A percentile compares a stretch with the other conserved stretches of the same genome.
Conservation (phyloP, 2,329 filamentous ascomycete genomes). For the Trichoderma koningiopsis region DNA sequence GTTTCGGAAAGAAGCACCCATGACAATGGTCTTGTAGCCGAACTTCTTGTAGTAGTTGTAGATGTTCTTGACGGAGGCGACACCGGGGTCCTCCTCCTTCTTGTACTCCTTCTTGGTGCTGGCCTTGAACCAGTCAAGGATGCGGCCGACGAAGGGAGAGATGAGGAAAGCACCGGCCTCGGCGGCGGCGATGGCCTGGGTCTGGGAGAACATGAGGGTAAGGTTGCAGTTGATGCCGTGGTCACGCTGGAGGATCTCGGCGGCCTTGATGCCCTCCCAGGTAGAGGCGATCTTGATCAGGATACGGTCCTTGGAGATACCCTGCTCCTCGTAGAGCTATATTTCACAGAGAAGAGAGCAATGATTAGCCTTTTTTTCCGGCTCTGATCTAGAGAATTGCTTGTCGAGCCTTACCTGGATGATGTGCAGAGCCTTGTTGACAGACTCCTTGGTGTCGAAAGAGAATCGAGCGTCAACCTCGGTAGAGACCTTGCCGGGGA, state of each 20-base stretch:
- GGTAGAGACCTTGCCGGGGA: slow-evolving; percentile 97
- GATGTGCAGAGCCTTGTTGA: slow-evolving; percentile 95
- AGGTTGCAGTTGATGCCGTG: slow-evolving; percentile 98
- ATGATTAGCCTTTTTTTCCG: slow-evolving; percentile 22
- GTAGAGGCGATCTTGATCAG: slow-evolving; percentile 99
- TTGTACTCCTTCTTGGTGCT: slow-evolving; percentile 90
- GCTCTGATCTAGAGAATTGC: neutral
- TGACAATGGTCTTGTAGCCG: slow-evolving; percentile 99
- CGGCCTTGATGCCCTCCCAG: slow-evolving; percentile 99
- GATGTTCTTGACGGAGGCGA: slow-evolving; percentile 89
- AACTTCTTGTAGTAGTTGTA: slow-evolving; percentile 99
- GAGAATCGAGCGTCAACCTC: slow-evolving; percentile 97
- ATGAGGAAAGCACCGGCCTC: slow-evolving; percentile 97
- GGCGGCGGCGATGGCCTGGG: slow-evolving; percentile 92
- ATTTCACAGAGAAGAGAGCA: neutral
- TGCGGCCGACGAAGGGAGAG: slow-evolving; percentile 98
- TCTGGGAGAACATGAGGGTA: slow-evolving; percentile 95
- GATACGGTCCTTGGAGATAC: slow-evolving; percentile 89
- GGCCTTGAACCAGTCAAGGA: slow-evolving; percentile 99
- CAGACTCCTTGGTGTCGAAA: slow-evolving; percentile 88
- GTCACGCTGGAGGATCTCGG: slow-evolving; percentile 93
- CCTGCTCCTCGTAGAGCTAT: slow-evolving; percentile 90
- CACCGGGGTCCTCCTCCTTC: slow-evolving; percentile 91
- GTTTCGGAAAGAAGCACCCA: slow-evolving; percentile 98
- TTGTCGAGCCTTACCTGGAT: slow-evolving; percentile 70